Evolutionary conservation across 2,329 filamentous ascomycete genomes (phyloP).

Genomic region (Chrysosphaeria jannelii): DNA sequence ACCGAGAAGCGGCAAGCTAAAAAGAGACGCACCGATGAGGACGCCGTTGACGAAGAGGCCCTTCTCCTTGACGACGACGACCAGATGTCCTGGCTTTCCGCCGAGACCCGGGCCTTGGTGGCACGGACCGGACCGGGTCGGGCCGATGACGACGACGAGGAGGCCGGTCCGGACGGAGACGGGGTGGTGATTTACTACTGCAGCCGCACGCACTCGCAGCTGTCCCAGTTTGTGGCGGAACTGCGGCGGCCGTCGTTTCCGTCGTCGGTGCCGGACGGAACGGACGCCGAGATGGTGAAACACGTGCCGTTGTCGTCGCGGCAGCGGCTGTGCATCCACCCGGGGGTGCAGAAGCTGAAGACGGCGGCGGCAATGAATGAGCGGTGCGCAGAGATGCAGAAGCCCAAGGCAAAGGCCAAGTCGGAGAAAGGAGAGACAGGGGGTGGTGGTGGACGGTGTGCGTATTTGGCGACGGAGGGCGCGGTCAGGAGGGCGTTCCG

Average conservation of each 20-base stretch:
- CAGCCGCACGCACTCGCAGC: slow-evolving; percentile 73
- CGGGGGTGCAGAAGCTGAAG: slow-evolving; percentile 40
- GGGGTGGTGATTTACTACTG: slow-evolving; percentile 66
- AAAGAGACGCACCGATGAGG: slow-evolving; percentile 2
- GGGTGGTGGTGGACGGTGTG: slow-evolving; percentile 19
- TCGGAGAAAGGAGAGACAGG: slow-evolving; percentile 27
- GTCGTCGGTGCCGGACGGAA: slow-evolving; percentile 24
- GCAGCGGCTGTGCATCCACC: slow-evolving; percentile 74
- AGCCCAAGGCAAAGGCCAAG: slow-evolving; percentile 16
- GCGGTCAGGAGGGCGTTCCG: slow-evolving; percentile 59
- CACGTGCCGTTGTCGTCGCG: slow-evolving; percentile 61
- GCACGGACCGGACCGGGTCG: slow-evolving; percentile 22
- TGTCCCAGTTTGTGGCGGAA: slow-evolving; percentile 68
- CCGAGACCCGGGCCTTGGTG: slow-evolving; percentile 45
- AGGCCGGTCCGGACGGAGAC: slow-evolving; percentile 18
- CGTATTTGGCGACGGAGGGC: slow-evolving; percentile 30
- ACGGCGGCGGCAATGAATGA: slow-evolving; percentile 71
- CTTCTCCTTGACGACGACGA: slow-evolving; percentile 8
- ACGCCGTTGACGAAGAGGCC: slow-evolving; percentile 29
- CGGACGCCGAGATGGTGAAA: slow-evolving; percentile 31
- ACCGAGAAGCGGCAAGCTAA: slow-evolving; percentile 15
- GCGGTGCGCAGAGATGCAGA: slow-evolving; percentile 67
- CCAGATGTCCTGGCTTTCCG: slow-evolving; percentile 28
- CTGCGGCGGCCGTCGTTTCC: slow-evolving; percentile 51
- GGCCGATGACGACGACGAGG: slow-evolving; percentile 15